These are phyloP conservation scores for Alternaria postmessia DNA, from an alignment of 2,329 filamentous ascomycete genomes.

Conservation along the genomic window DNA sequence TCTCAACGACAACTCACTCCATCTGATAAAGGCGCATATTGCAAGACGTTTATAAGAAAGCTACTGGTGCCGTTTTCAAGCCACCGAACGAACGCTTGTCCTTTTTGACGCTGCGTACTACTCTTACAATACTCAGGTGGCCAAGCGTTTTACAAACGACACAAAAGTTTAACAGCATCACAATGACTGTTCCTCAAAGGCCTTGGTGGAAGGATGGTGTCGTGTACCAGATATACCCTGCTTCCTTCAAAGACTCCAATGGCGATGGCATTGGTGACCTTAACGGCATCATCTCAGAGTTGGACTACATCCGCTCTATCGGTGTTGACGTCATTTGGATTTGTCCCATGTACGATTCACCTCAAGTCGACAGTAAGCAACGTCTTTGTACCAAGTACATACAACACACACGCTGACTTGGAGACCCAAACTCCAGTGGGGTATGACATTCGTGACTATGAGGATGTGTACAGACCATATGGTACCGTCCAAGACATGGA, in stretches of 20 bases:
- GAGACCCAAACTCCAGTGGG: constrained; percentile 29
- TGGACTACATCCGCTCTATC: constrained; percentile 64
- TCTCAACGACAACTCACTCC: not conserved
- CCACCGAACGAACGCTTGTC: constrained; percentile 6
- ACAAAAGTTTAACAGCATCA: not conserved
- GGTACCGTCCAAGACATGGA: constrained; percentile 53
- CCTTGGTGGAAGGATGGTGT: constrained; percentile 69
- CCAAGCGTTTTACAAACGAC: constrained; percentile 4
- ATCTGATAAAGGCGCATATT: not conserved
- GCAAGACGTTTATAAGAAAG: constrained; percentile 16
- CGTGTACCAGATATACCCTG: constrained; percentile 69
- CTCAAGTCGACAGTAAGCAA: constrained; percentile 52
- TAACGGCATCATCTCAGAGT: constrained; percentile 64
- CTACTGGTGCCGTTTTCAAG: constrained; percentile 11
- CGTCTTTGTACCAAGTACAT: not conserved
- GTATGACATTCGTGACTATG: constrained; percentile 52
- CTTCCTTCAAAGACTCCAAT: constrained; percentile 68
- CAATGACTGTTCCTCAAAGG: constrained; percentile 43
- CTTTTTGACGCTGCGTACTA: constrained; percentile 6
- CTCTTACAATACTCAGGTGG: not conserved
- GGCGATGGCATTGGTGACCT: constrained; percentile 65
- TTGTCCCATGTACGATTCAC: constrained; percentile 55
- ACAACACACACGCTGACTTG: not conserved
- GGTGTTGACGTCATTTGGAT: constrained; percentile 52
- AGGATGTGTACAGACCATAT: constrained; percentile 51